Percentiles rank a stretch among this genome's conserved stretches.
phyloP scores from a whole-genome alignment of 2,329 filamentous ascomycete genomes.

The Hansfordia pulvinata region DNA sequence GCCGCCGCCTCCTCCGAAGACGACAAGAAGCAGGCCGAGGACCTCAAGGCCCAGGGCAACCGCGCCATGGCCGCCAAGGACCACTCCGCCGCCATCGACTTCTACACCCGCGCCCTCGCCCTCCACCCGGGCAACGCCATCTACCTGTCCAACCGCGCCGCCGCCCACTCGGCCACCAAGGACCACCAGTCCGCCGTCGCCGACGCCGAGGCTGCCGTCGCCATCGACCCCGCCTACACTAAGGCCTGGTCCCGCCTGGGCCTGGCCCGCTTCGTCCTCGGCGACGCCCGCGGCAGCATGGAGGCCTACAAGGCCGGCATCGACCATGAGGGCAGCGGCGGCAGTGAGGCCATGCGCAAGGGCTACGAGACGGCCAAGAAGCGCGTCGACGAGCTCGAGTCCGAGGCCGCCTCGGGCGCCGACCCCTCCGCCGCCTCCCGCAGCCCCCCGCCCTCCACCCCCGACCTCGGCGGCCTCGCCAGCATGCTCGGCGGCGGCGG shows the following conservation, averaged over 20 bases:
- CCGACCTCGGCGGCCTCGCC: constrained; percentile 56
- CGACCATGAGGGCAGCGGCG: constrained; percentile 84
- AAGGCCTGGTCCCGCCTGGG: constrained; percentile 95
- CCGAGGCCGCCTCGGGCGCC: constrained; percentile 31
- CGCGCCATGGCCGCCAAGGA: constrained; percentile 91
- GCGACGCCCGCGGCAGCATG: constrained; percentile 82
- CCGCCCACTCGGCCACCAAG: constrained; percentile 73
- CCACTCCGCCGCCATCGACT: constrained; percentile 66
- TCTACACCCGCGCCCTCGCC: constrained; percentile 77
- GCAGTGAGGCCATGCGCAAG: constrained; percentile 94
- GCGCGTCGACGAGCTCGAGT: constrained; percentile 68
- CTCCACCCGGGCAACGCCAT: constrained; percentile 80
- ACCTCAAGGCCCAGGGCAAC: constrained; percentile 82
- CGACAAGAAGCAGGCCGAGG: constrained; percentile 70
- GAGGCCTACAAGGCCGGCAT: constrained; percentile 91
- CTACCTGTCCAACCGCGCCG: constrained; percentile 94
- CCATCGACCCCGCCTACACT: constrained; percentile 82
- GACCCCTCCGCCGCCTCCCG: constrained; percentile 36
- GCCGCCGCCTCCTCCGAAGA: constrained; percentile 26
- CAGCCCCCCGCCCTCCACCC: constrained; percentile 40
- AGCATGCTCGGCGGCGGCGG: constrained; percentile 57
- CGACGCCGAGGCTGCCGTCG: constrained; percentile 84
- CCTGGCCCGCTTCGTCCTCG: constrained; percentile 80
- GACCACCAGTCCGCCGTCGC: constrained; percentile 74
- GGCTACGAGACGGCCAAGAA: constrained; percentile 88